Conservation (phyloP, 1,139 yeast genomes). For the Yamadazyma songkhlaensis region DNA sequence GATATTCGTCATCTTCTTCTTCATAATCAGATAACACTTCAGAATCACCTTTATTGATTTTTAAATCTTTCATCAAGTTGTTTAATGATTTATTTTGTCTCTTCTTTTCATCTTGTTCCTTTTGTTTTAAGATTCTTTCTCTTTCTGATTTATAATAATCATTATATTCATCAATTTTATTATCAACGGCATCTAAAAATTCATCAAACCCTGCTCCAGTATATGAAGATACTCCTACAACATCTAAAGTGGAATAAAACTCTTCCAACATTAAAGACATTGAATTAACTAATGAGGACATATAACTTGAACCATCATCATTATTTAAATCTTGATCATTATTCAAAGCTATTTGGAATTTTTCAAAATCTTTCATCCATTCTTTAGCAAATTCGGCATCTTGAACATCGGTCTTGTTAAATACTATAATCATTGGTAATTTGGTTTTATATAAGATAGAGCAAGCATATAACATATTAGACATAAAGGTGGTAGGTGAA, state of each 20-base stretch:
- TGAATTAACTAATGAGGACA: slow-evolving; percentile 90
- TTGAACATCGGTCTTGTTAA: slow-evolving; percentile 89
- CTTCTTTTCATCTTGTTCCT: slow-evolving; percentile 70
- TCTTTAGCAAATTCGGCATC: slow-evolving; percentile 86
- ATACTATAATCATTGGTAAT: slow-evolving; percentile 94
- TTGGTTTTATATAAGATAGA: slow-evolving; percentile 94
- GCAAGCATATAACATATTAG: slow-evolving; percentile 97
- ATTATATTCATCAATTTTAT: slow-evolving; percentile 85
- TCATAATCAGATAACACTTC: slow-evolving; percentile 74
- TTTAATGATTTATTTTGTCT: slow-evolving; percentile 71
- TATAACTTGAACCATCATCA: slow-evolving; percentile 74
- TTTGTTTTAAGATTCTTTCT: slow-evolving; percentile 73
- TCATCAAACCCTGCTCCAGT: slow-evolving; percentile 96
- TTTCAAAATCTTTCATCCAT: slow-evolving; percentile 97
- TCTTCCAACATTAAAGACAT: slow-evolving; percentile 97
- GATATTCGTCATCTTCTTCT: slow-evolving; percentile 51
- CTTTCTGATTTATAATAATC: slow-evolving; percentile 82
- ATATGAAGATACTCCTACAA: slow-evolving; percentile 85
- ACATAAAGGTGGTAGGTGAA: slow-evolving; percentile 94
- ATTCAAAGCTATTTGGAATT: slow-evolving; percentile 76
- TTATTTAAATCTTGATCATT: slow-evolving; percentile 61
- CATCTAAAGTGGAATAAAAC: slow-evolving; percentile 89
- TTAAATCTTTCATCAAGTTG: slow-evolving; percentile 80
- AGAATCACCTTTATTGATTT: slow-evolving; percentile 50
- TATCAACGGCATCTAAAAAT: slow-evolving; percentile 76